Evolutionary conservation across 2,329 filamentous ascomycete species (phyloP), one percentile per base, ranked within the genome.

Genomic region (Calonectria leucothoes): DNA sequence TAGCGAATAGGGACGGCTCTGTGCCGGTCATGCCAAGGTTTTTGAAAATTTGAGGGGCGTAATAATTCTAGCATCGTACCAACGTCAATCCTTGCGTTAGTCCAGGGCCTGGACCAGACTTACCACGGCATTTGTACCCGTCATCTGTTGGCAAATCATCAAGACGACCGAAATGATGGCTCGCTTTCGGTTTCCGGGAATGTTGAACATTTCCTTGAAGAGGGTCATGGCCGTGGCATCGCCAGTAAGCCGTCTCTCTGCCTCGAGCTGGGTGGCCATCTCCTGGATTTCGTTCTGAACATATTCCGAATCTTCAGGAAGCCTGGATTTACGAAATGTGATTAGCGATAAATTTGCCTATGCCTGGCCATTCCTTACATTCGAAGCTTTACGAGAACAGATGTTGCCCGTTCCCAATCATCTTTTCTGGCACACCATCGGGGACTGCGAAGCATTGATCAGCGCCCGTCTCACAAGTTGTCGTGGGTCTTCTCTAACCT

Each of bases 131-230:
- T 86, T 87, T 27, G 84, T 83, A n/a, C 92, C 92, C 0, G 93
- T 94, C 90, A 94, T 93, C 81, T 94, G 93, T 82, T 95, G 93
- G 82, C 91, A 94, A 48, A 94, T 85, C 92, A 92, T 87, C 66
- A 90, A 83, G 3, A 84, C 48, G 61, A 94, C 89, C 35, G 91
- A 92, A 70, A 94, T 88, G 59, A 93, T 82, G 3, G 89, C 91
- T 65, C 93, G 89, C 78, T 92, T 92, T 71, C 93, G 88, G 84
- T 94, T 92, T 1, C 88, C 88, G 1, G 87, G 84, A 67, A 92
- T 88, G 7, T 86, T 83, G 86, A 89, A 92, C 88, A 93, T 93
- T 82, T 94, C 93, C 78, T 87, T 90, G 78, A 91, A 88, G 20
- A 93, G 84, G 69, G 91, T 90, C 87, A 88, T 89, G 74, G 85